Evolutionary conservation across 306 rosid genomes (phyloP).

Genomic region (Quercus cerris): DNA sequence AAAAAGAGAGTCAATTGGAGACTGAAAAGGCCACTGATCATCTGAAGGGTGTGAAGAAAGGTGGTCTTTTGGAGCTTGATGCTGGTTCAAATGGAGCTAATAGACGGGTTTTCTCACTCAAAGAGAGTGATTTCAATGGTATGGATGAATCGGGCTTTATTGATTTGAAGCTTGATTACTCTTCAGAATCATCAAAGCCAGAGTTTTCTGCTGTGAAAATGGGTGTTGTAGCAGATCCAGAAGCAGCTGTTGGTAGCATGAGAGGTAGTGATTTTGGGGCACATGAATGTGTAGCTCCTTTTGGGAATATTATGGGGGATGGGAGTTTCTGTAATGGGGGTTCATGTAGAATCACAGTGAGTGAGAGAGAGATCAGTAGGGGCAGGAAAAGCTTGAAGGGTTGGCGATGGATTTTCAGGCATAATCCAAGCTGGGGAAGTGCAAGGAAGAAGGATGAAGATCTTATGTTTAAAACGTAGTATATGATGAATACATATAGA

Average conservation of each 20-base stretch:
- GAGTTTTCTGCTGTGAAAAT: slow-evolving; percentile 45
- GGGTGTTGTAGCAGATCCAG: slow-evolving; percentile 24
- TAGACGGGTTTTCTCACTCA: slow-evolving; percentile 75
- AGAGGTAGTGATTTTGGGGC: slow-evolving; percentile 43
- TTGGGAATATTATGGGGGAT: slow-evolving; percentile 28
- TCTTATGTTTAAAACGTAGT: slow-evolving; percentile 53
- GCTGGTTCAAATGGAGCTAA: slow-evolving; percentile 47
- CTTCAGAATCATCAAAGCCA: slow-evolving; percentile 55
- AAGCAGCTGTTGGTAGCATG: slow-evolving; percentile 60
- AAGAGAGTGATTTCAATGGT: slow-evolving; percentile 87
- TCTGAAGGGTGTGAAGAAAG: slow-evolving; percentile 32
- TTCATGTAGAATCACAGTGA: slow-evolving; percentile 82
- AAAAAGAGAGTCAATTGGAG: slow-evolving; percentile 37
- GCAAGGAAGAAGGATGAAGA: slow-evolving; percentile 66
- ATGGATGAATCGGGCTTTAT: slow-evolving; percentile 86
- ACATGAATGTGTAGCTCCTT: slow-evolving; percentile 33
- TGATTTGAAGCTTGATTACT: slow-evolving; percentile 82
- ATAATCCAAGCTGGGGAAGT: slow-evolving; percentile 54
- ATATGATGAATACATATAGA: slow-evolving; percentile 12
- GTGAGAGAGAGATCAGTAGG: slow-evolving; percentile 68
- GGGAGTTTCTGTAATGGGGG: slow-evolving; percentile 54
- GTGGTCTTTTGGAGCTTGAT: slow-evolving; percentile 30
- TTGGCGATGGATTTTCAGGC: slow-evolving; percentile 89
- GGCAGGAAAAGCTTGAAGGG: slow-evolving; percentile 80
- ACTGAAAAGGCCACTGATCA: slow-evolving; percentile 33